Conservation (phyloP, 345 rosid species). For the Cardiospermum halicacabum region DNA sequence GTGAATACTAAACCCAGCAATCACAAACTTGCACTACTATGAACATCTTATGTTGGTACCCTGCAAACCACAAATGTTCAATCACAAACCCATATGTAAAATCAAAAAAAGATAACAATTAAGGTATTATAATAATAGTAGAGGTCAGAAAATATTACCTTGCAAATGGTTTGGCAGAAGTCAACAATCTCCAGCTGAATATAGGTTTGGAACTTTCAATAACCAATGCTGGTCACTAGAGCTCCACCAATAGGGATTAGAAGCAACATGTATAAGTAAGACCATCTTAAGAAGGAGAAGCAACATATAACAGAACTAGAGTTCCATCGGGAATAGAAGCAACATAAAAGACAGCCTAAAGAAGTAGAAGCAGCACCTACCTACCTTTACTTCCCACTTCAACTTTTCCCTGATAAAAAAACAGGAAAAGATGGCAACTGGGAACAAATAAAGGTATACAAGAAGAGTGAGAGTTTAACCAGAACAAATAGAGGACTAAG, state of each 20-base stretch:
- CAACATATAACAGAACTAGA: conserved; percentile 16
- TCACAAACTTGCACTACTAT: conserved; percentile 13
- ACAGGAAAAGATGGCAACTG: conserved; percentile 45
- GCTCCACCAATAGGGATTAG: too few species aligned
- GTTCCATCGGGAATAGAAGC: conserved; percentile 17
- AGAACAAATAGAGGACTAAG: conserved; percentile 15
- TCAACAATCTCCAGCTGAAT: conserved; percentile 28
- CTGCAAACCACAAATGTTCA: conserved; percentile 15
- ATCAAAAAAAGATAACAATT: not conserved
- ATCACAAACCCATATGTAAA: not conserved
- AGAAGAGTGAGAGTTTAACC: conserved; percentile 20
- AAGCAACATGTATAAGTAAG: too few species aligned
- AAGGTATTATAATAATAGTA: not conserved
- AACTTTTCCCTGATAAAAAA: conserved; percentile 66
- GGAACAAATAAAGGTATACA: conserved; percentile 24
- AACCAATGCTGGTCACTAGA: too few species aligned
- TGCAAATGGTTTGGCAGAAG: conserved; percentile 10
- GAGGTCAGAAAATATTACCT: conserved; percentile 25
- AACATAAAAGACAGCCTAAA: conserved; percentile 22
- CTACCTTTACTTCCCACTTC: conserved; percentile 36
- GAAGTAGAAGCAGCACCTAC: conserved; percentile 24
- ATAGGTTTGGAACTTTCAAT: conserved; percentile 4
- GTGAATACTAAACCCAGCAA: conserved; percentile 7
- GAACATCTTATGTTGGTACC: conserved; percentile 13
- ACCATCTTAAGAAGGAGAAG: conserved; percentile 13